phyloP scores from a whole-genome alignment of 257 asterid species.

The Henckelia pumila region DNA sequence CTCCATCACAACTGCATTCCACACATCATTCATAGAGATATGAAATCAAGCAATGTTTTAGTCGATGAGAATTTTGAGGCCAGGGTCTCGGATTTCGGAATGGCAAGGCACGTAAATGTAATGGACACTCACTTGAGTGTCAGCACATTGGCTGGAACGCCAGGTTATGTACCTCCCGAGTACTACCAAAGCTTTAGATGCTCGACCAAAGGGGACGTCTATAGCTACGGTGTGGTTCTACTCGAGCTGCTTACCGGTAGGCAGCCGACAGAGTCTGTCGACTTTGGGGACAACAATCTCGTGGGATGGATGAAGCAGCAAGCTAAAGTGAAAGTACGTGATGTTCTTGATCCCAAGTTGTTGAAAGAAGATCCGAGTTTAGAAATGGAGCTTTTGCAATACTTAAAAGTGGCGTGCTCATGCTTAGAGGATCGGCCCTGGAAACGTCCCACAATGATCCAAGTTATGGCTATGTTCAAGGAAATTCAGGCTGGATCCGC shows the following conservation, averaged over 20 bases:
- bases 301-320: conserved; percentile 92
- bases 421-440: conserved; percentile 79
- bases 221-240: conserved; percentile 87
- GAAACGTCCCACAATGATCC: conserved; percentile 87
- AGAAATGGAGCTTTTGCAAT: conserved; percentile 72
- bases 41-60: conserved; percentile 94
- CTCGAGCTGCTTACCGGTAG: conserved; percentile 86
- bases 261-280: conserved; percentile 80
- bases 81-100: conserved; percentile 91
- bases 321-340: conserved; percentile 55
- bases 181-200: conserved; percentile 91
- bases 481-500: conserved; percentile 80
- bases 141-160: conserved; percentile 93
- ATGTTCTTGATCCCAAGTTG: conserved; percentile 64
- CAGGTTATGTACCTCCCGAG: conserved; percentile 95
- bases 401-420: conserved; percentile 67
- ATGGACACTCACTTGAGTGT: conserved; percentile 92
- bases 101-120: conserved; percentile 87
- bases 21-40: conserved; percentile 87
- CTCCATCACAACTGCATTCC: conserved; percentile 89
- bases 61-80: conserved; percentile 83
- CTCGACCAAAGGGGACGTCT: conserved; percentile 85
- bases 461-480: conserved; percentile 81
- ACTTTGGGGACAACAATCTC: conserved; percentile 87
- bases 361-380: conserved; percentile 64